Evolutionary conservation across 169 alveolate genomes (phyloP).

Genomic region (Perkinsus olseni): DNA sequence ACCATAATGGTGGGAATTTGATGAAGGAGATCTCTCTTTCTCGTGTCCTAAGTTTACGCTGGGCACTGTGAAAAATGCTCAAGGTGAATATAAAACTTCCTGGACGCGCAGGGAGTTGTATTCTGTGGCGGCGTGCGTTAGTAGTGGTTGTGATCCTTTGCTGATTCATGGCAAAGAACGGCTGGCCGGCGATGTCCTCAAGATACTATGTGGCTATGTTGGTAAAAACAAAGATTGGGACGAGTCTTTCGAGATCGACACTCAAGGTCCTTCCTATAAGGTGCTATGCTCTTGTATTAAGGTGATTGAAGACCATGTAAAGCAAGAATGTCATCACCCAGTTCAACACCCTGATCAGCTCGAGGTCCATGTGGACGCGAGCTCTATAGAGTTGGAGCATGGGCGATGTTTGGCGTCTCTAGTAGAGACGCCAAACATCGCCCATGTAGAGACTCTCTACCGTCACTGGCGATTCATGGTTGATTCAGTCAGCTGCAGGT

Average conservation of each 20-base stretch:
- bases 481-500: not conserved
- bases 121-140: not conserved
- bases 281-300: not conserved
- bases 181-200: not conserved
- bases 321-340: not conserved
- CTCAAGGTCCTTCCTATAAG: not conserved
- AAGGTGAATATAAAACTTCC: not conserved
- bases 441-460: too few species aligned
- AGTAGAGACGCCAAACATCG: too few species aligned
- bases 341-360: not conserved
- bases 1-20: not conserved
- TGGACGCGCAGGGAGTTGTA: not conserved
- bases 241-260: not conserved
- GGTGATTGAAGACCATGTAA: not conserved
- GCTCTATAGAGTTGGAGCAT: not conserved
- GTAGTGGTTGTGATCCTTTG: not conserved
- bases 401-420: not conserved
- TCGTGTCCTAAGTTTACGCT: not conserved
- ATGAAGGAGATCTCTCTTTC: not conserved
- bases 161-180: not conserved
- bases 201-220: not conserved
- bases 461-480: not conserved
- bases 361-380: not conserved
- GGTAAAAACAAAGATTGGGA: not conserved
- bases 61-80: not conserved